Conservation (phyloP, 306 rosid species). For the Rubus parviflorus region DNA sequence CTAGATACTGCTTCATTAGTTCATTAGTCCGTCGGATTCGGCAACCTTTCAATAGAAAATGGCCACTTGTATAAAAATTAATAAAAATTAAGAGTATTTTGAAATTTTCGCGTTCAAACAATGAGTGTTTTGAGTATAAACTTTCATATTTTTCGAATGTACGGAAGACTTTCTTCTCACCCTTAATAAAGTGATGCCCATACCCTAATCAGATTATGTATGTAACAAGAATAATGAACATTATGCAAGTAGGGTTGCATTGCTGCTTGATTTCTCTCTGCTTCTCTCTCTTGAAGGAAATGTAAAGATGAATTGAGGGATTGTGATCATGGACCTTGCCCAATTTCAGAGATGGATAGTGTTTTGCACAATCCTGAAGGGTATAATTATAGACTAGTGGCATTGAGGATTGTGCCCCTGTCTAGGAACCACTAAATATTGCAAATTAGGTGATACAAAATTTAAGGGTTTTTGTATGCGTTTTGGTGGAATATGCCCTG, state of each 20-base stretch:
- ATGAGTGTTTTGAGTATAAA: neutral
- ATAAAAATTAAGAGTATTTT: neutral
- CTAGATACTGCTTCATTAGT: too few relatives aligned
- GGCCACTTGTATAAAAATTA: neutral
- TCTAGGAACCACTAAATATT: constrained; percentile 4
- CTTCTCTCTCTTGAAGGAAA: neutral
- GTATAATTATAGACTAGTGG: neutral
- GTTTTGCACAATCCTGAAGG: neutral
- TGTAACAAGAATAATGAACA: neutral
- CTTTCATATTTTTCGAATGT: neutral
- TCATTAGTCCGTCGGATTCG: too few relatives aligned
- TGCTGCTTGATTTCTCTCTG: neutral
- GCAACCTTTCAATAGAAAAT: too few relatives aligned
- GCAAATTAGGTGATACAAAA: constrained; percentile 16
- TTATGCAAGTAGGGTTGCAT: neutral
- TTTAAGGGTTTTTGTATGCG: constrained; percentile 3
- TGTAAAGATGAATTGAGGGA: neutral
- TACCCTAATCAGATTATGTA: neutral
- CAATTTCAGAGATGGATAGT: neutral
- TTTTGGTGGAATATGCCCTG: constrained; percentile 38
- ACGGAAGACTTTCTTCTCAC: neutral
- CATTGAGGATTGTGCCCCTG: constrained; percentile 34
- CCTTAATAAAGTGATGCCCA: neutral
- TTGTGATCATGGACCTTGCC: neutral
- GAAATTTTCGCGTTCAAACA: neutral